Base-by-base conservation (phyloP, 2,329 filamentous ascomycete genomes). In the Verticillium albo-atrum region DNA sequence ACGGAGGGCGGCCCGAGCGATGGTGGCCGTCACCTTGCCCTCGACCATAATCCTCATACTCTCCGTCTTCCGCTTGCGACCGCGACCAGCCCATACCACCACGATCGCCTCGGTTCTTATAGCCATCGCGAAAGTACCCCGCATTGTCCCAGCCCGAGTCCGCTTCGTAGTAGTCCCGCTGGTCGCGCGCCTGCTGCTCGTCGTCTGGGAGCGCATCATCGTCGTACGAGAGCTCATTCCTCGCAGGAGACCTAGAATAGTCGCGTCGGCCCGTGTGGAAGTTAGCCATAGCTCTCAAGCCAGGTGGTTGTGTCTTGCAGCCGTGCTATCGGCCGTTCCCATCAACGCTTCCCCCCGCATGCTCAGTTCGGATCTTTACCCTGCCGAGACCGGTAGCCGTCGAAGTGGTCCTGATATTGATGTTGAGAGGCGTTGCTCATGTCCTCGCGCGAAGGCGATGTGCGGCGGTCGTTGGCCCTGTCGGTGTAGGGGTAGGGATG, bases 381-480 rank as follows among this genome's bases (percentile, higher is more conserved):
- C 77, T 82, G 79, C 76, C 78, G 75, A 75, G 76, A 74, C 73
- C 73, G 77, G 68, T 75, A 72, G 71, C 74, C 72, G 66, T 77
- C 73, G 68, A 74, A 70, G 68, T 69, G 67, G 65, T 64, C 59
- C 55, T 67, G 60, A 58, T 54, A 54, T 20, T 58, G 58, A 7
- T 60, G 58, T 26, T 61, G 61, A 9, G 42, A 12, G 20, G n/a
- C n/a, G 42, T 47, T 23, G n/a, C 25, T 23, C 25, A 20, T 12
- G n/a, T 23, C 9, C 20, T 6, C 20, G 42, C 61, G 57, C 34
- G 53, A 52, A 60, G 60, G 60, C 56, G 61, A 62, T 58, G 60
- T 63, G 57, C 64, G 58, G 47, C 62, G 54, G 30, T 66, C 61
- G 37, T 67, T 42, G 35, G 7, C 9, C 17, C 7, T n/a, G 35